Evolutionary conservation across 768 basidiomycete species (phyloP).

Genomic region (Cystofilobasidium macerans): DNA sequence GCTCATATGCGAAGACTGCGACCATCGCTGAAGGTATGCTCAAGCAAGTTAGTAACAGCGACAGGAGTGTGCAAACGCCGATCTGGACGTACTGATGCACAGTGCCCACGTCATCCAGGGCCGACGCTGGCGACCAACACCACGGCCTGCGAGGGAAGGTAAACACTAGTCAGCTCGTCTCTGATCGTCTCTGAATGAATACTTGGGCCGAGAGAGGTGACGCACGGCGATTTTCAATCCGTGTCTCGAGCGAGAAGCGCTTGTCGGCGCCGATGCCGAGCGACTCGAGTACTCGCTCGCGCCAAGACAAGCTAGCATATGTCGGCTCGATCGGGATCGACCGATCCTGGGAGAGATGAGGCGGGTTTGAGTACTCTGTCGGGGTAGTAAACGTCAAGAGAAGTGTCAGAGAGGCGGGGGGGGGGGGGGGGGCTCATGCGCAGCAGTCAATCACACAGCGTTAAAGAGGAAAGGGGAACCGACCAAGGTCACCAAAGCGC

Average conservation of each 20-base stretch:
- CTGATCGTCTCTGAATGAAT: background rate
- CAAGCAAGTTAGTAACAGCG: too few species aligned
- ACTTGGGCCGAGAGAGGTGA: background rate
- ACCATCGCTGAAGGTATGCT: slow-evolving; percentile 7
- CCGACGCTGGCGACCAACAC: slow-evolving; percentile 14
- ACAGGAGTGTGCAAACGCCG: background rate
- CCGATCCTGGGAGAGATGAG: background rate
- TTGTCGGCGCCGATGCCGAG: slow-evolving; percentile 6
- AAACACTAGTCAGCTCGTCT: too few species aligned
- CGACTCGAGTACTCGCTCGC: slow-evolving; percentile 17
- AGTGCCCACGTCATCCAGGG: slow-evolving; percentile 17
- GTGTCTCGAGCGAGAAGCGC: slow-evolving; percentile 10
- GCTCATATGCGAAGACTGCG: slow-evolving; percentile 11
- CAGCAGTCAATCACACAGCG: too few species aligned
- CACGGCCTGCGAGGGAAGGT: background rate
- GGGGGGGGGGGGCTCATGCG: background rate
- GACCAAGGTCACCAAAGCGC: slow-evolving; percentile 4
- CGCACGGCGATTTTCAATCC: slow-evolving; percentile 23
- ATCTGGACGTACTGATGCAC: background rate
- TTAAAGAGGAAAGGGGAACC: background rate
- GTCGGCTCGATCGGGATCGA: background rate
- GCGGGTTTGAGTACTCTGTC: slow-evolving; percentile 18
- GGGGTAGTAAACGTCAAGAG: background rate
- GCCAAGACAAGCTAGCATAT: background rate
- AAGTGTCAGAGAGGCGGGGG: background rate